Base-by-base conservation (phyloP, 768 basidiomycete genomes). In the Russula ochroleuca region DNA sequence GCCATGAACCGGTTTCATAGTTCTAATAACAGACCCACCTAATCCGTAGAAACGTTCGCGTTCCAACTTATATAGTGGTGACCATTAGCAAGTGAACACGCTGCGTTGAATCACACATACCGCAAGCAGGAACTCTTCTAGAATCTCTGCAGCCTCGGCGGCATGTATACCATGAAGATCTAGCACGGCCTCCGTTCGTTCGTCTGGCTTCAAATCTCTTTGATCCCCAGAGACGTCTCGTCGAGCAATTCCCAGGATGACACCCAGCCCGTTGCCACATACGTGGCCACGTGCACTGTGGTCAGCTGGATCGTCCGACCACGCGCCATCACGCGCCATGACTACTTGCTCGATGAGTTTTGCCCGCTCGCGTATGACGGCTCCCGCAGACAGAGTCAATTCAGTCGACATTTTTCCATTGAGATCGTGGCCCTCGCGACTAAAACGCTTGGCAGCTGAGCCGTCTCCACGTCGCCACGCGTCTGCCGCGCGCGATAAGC, bases 391-490 rank as follows among this genome's bases (percentile, higher is more conserved):
- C 37, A 84, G 82, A 10, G 83, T 81, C 81, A 94, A 92, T 77
- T 98, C 97, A 28, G 75, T 78, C 48, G 84, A 79, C 92, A 99
- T 97, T 75, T 91, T 90, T 48, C 84, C 85, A 70, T 98, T 98
- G 63, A 97, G 77, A 47, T 96, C 93, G 69, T 96, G 92, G 1
- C 94, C 97, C 71, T 98, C 95, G 47, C 92, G 80, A 66, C 89
- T 92, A 77, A 96, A 98, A 52, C 93, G 80, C 75, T 98, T 97
- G 41, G 97, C 97, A 0, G 91, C 89, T 0, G 95, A 94, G 3
- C 96, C 96, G 69, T 99, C 97, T 1, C 96, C 95, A 2, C 93
- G 82, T 59, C 92, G 82, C 92, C 94, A 99, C 3, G 95, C 94
- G 70, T 97, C 94, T 3, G 97, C 96, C 14, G 97, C 97, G 49